phyloP scores from a whole-genome alignment of 2,329 filamentous ascomycete species.

The Talaromyces sp. region DNA sequence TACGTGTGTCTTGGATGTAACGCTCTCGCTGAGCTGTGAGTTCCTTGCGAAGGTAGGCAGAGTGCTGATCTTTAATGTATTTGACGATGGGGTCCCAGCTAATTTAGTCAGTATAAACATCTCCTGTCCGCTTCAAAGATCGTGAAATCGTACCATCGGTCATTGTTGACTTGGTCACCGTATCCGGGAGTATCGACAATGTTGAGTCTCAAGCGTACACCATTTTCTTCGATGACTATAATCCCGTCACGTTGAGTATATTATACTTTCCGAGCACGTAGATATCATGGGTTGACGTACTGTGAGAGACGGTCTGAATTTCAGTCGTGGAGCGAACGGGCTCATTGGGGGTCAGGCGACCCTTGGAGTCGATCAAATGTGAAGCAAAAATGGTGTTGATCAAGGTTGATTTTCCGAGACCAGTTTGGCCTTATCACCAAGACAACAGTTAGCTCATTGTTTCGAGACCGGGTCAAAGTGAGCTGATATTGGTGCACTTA shows the following conservation, averaged over 20 bases:
- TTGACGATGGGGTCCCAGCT: slow-evolving; percentile 99
- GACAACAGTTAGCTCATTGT: slow-evolving; percentile 2
- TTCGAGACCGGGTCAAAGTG: background rate
- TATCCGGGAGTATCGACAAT: slow-evolving; percentile 99
- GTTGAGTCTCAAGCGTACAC: slow-evolving; percentile 93
- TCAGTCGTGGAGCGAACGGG: slow-evolving; percentile 92
- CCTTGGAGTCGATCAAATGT: slow-evolving; percentile 98
- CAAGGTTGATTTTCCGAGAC: slow-evolving; percentile 95
- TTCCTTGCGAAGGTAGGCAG: slow-evolving; percentile 97
- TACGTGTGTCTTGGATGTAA: slow-evolving; percentile 98
- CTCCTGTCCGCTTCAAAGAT: background rate
- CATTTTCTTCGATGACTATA: slow-evolving; percentile 92
- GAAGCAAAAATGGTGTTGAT: slow-evolving; percentile 99
- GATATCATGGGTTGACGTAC: slow-evolving; percentile 36
- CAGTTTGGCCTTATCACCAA: slow-evolving; percentile 73
- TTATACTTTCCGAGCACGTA: slow-evolving; percentile 4
- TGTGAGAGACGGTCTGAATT: slow-evolving; percentile 96
- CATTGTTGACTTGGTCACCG: slow-evolving; percentile 98
- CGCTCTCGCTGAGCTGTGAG: slow-evolving; percentile 97
- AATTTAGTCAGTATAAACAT: background rate
- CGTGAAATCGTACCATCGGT: slow-evolving; percentile 66
- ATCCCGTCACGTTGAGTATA: slow-evolving; percentile 20
- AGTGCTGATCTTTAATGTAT: slow-evolving; percentile 99
- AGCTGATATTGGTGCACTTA: slow-evolving; percentile 52
- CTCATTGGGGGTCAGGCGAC: slow-evolving; percentile 87